phyloP scores from a whole-genome alignment of 2,329 filamentous ascomycete species.

The Allantophomopsis cytisporea region DNA sequence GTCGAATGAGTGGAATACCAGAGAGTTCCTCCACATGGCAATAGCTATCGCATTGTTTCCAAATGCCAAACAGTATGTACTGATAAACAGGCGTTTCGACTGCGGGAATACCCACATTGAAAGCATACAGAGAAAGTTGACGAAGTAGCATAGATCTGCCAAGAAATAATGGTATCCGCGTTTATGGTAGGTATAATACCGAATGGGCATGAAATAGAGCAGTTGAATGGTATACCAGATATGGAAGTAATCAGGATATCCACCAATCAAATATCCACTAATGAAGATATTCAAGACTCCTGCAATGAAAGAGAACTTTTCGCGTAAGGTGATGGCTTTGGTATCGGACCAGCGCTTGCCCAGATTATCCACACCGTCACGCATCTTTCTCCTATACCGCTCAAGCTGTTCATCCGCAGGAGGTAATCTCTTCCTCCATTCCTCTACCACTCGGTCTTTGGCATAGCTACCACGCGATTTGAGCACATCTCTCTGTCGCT shows the following conservation, averaged over 20 bases:
- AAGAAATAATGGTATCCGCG: constrained; percentile 95
- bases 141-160: constrained; percentile 95
- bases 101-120: constrained; percentile 83
- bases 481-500: constrained; percentile 67
- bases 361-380: constrained; percentile 74
- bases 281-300: constrained; percentile 97
- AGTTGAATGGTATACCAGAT: constrained; percentile 84
- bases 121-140: constrained; percentile 74
- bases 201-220: constrained; percentile 92
- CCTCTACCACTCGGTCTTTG: constrained; percentile 81
- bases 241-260: constrained; percentile 74
- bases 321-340: constrained; percentile 73
- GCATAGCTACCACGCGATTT: constrained; percentile 65
- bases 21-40: constrained; percentile 97
- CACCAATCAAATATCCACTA: constrained; percentile 86
- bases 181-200: constrained; percentile 80
- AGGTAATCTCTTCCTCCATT: constrained; percentile 78
- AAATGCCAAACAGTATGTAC: constrained; percentile 82
- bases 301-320: constrained; percentile 93
- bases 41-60: constrained; percentile 97
- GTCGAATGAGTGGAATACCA: constrained; percentile 97
- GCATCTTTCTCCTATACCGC: constrained; percentile 81
- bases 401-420: constrained; percentile 86
- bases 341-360: constrained; percentile 80
- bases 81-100: constrained; percentile 84